A percentile compares a stretch with the other conserved stretches of the same genome.
Evolutionary conservation across 176 grass and related monocot species (phyloP).

Genomic region (Areca catechu): DNA sequence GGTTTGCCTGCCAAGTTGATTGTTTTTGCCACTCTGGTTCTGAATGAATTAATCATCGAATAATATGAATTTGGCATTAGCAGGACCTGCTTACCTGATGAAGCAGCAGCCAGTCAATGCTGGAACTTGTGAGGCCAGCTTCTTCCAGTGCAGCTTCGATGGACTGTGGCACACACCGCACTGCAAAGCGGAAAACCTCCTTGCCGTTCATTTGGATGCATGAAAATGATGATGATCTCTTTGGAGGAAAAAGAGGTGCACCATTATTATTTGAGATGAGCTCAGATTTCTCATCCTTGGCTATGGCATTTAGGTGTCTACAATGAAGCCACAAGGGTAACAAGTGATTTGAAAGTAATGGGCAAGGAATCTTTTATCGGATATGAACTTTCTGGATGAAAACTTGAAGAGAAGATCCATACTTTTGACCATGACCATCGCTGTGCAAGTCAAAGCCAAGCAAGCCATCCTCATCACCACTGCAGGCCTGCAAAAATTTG

Average conservation of each 20-base stretch:
- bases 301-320: slow-evolving; percentile 53
- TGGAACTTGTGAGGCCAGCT: slow-evolving; percentile 52
- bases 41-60: not conserved
- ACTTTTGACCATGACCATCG: slow-evolving; percentile 84
- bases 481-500: slow-evolving; percentile 47
- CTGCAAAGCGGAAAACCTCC: slow-evolving; percentile 93
- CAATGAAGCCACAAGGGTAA: slow-evolving; percentile 4
- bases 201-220: slow-evolving; percentile 93
- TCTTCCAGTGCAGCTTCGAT: slow-evolving; percentile 72
- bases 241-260: slow-evolving; percentile 58
- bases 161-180: slow-evolving; percentile 66
- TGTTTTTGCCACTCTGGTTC: not conserved
- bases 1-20: slow-evolving; percentile 52
- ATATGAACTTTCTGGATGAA: not conserved
- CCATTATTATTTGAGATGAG: slow-evolving; percentile 49
- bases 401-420: slow-evolving; percentile 10
- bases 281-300: slow-evolving; percentile 12
- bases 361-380: too few species aligned
- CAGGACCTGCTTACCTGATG: slow-evolving; percentile 62
- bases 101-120: slow-evolving; percentile 84
- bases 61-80: not conserved
- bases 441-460: slow-evolving; percentile 74
- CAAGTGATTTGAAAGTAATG: too few species aligned
- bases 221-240: slow-evolving; percentile 49
- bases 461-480: slow-evolving; percentile 66